Percentiles rank a stretch among this genome's conserved stretches.
Evolutionary conservation across 2,329 filamentous ascomycete species (phyloP).

Genomic region (Lojkania enalia): DNA sequence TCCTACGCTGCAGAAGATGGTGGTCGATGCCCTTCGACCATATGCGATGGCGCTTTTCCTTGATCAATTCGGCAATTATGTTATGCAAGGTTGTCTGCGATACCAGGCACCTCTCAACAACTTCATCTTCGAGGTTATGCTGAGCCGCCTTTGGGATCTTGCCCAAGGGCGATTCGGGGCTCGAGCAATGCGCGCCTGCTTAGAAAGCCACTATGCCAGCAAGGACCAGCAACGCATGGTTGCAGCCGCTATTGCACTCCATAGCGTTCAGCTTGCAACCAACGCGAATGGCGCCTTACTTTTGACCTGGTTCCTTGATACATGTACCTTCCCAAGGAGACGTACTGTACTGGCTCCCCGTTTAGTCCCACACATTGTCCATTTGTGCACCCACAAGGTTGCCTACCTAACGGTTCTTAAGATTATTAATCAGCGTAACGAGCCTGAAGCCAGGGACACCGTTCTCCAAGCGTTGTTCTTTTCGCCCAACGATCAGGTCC

Average conservation of each 20-base stretch:
- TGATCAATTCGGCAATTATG: constrained; percentile 98
- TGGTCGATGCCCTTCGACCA: constrained; percentile 80
- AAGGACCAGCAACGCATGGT: constrained; percentile 96
- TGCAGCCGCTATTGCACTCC: constrained; percentile 90
- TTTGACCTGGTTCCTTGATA: constrained; percentile 97
- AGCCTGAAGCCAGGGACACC: constrained; percentile 86
- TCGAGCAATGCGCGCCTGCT: constrained; percentile 91
- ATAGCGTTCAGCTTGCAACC: constrained; percentile 93
- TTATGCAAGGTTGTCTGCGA: constrained; percentile 92
- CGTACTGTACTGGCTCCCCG: constrained; percentile 90
- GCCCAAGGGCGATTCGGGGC: constrained; percentile 92
- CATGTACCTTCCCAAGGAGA: constrained; percentile 90
- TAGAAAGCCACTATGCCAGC: constrained; percentile 92
- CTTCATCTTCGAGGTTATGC: constrained; percentile 98
- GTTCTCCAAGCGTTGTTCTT: constrained; percentile 93
- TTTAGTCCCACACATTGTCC: constrained; percentile 88
- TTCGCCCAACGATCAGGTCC: constrained; percentile 78
- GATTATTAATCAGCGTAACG: constrained; percentile 96
- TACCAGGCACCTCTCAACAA: constrained; percentile 88
- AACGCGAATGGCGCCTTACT: constrained; percentile 94
- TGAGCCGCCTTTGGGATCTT: constrained; percentile 90
- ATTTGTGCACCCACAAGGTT: constrained; percentile 97
- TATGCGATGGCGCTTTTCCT: constrained; percentile 92
- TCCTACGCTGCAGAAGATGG: constrained; percentile 76
- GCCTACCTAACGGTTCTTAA: constrained; percentile 96